Base-by-base conservation (phyloP, 257 asterid genomes). In the Apocynum venetum region DNA sequence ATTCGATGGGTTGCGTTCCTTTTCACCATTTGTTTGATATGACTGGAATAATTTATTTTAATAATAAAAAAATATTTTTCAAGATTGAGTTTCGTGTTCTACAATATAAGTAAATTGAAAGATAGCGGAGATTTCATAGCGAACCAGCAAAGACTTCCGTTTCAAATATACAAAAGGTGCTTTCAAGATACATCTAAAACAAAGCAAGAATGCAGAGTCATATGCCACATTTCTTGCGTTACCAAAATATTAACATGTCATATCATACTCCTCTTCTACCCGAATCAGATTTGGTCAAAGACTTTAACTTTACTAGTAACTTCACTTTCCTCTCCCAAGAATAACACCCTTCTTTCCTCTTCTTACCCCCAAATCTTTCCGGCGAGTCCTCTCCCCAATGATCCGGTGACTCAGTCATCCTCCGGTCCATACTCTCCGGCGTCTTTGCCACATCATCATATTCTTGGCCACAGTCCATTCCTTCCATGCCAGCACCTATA, bases 231-330 rank as follows among this genome's bases (percentile, higher is more conserved):
- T 55, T 17, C 31, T 15, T 66, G 43, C 73, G 4, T 38, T 51
- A 19, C 9, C 55, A 51, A 13, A 51, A 13, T 10, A 8, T 51
- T 9, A 11, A 9, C 4, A 14, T 55, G 60, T 3, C 64, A 71
- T 12, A 20, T 76, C 82, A 79, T 40, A 81, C 76, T 14, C 86
- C 86, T 61, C 86, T 83, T 80, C 88, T 83, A 80, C 87, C 87
- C 10, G 78, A 88, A 69, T 88, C 91, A 31, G 83, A 86, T 74
- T 84, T 82, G 44, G 88, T 85, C 82, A 88, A 82, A 9, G 85
- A 84, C 71, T 67, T 88, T 0, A 88, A 82, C n/a, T 84, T 77
- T 1, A 82, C 89, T 6, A 88, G 79, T 40, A 84, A 77, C 47
- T 84, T 85, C 46, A 81, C 75, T 73, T 67, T 85, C 76, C 80